Conservation (phyloP, 2,329 filamentous ascomycete species). For the Apiospora saccharicola region DNA sequence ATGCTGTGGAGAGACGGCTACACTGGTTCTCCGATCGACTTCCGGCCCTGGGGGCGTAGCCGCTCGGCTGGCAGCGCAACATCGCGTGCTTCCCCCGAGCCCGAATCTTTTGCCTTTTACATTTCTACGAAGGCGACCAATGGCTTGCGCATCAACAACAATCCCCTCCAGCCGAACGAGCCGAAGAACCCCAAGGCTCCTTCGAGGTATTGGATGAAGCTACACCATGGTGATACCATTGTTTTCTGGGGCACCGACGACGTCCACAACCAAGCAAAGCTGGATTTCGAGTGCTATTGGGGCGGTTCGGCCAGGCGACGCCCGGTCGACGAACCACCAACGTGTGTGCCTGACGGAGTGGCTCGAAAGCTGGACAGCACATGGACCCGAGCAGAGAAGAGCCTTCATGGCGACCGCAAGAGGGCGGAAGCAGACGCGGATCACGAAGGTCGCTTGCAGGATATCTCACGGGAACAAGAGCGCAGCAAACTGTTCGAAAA, state of each 20-base stretch:
- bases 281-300: slow-evolving; percentile 63
- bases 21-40: slow-evolving; percentile 60
- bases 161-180: slow-evolving; percentile 66
- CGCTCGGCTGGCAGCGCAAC: slow-evolving; percentile 48
- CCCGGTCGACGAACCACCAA: slow-evolving; percentile 44
- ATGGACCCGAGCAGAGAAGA: slow-evolving; percentile 54
- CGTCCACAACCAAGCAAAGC: slow-evolving; percentile 48
- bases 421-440: slow-evolving; percentile 55
- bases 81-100: slow-evolving; percentile 40
- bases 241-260: slow-evolving; percentile 69
- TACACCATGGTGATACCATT: slow-evolving; percentile 81
- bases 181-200: slow-evolving; percentile 60
- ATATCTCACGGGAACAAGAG: slow-evolving; percentile 55
- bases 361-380: slow-evolving; percentile 58
- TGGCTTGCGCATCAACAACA: slow-evolving; percentile 80
- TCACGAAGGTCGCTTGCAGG: slow-evolving; percentile 48
- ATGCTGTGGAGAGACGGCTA: slow-evolving; percentile 76
- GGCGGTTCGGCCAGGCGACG: slow-evolving; percentile 59
- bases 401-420: slow-evolving; percentile 51
- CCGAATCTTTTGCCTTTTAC: slow-evolving; percentile 71
- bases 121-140: slow-evolving; percentile 81
- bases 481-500: slow-evolving; percentile 59
- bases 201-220: slow-evolving; percentile 68
- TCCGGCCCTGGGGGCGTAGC: slow-evolving; percentile 62
- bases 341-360: slow-evolving; percentile 46